phyloP scores from a whole-genome alignment of 805 yeast species.

The Wilhelminamyces savonicus region DNA sequence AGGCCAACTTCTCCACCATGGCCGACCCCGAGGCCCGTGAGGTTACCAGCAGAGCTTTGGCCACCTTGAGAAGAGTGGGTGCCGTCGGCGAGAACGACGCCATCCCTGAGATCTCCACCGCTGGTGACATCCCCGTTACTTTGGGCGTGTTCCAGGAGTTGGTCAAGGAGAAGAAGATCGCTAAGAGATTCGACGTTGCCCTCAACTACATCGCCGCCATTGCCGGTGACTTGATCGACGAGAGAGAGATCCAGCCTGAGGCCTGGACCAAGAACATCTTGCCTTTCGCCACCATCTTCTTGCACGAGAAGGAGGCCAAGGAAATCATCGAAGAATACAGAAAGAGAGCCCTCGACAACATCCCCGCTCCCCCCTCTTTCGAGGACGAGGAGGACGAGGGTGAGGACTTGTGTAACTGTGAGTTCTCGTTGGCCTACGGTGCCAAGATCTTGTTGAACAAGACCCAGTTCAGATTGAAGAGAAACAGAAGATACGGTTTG shows the following conservation, averaged over 20 bases:
- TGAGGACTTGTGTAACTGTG: slow-evolving; percentile 99
- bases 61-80: slow-evolving; percentile 98
- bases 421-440: slow-evolving; percentile 99
- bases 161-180: slow-evolving; percentile 60
- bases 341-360: slow-evolving; percentile 95
- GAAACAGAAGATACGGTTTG: slow-evolving; percentile 98
- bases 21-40: slow-evolving; percentile 99
- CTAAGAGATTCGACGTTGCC: slow-evolving; percentile 73
- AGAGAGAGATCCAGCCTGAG: slow-evolving; percentile 85
- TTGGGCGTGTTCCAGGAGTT: slow-evolving; percentile 72
- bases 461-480: slow-evolving; percentile 97
- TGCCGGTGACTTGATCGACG: slow-evolving; percentile 99
- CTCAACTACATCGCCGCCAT: slow-evolving; percentile 84
- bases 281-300: slow-evolving; percentile 93
- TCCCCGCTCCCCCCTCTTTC: slow-evolving; percentile 91
- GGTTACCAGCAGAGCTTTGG: slow-evolving; percentile 94
- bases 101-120: slow-evolving; percentile 96
- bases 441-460: slow-evolving; percentile 99
- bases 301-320: slow-evolving; percentile 89
- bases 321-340: slow-evolving; percentile 90
- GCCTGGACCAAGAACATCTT: slow-evolving; percentile 86
- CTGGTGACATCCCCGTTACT: slow-evolving; percentile 94
- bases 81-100: slow-evolving; percentile 83
- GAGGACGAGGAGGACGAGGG: slow-evolving; percentile 98
- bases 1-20: slow-evolving; percentile 88